These are phyloP conservation scores for Vitis hybrid DNA, from an alignment of 177 flowering plant species.

Conservation along the genomic window DNA sequence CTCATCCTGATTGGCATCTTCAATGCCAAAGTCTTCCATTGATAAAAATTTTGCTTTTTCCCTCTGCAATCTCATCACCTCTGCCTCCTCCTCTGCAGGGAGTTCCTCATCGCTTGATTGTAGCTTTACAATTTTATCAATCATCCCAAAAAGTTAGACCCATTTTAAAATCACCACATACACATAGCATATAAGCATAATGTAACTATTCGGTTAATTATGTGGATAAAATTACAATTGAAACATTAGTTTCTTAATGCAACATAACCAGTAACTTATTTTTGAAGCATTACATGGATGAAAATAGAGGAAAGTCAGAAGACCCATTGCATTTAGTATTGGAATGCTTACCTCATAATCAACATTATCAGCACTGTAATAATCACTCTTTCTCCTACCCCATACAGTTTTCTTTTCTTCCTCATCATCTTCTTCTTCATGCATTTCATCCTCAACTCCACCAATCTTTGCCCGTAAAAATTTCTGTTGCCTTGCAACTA, in stretches of 20 bases:
- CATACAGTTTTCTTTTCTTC: slow-evolving; percentile 40
- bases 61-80: slow-evolving; percentile 51
- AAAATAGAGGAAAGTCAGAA: neutral
- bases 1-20: slow-evolving; percentile 50
- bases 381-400: slow-evolving; percentile 41
- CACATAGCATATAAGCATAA: neutral
- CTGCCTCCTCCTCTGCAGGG: slow-evolving; percentile 69
- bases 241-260: neutral
- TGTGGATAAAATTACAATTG: neutral
- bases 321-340: neutral
- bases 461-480: slow-evolving; percentile 56
- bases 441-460: slow-evolving; percentile 76
- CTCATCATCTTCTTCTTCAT: slow-evolving; percentile 56
- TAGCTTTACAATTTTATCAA: slow-evolving; percentile 30
- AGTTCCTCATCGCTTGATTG: slow-evolving; percentile 77
- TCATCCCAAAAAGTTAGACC: slow-evolving; percentile 1
- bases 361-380: slow-evolving; percentile 57
- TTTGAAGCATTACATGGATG: neutral
- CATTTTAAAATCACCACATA: neutral
- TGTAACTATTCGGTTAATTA: neutral
- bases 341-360: slow-evolving; percentile 57
- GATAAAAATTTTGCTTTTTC: slow-evolving; percentile 46
- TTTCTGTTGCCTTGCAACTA: slow-evolving; percentile 62
- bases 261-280: neutral
- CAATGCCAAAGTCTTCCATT: slow-evolving; percentile 66